Evolutionary conservation across 2,329 filamentous ascomycete species (phyloP), one percentile per base, ranked within the genome.

Genomic region (Cordyceps pruinosa): DNA sequence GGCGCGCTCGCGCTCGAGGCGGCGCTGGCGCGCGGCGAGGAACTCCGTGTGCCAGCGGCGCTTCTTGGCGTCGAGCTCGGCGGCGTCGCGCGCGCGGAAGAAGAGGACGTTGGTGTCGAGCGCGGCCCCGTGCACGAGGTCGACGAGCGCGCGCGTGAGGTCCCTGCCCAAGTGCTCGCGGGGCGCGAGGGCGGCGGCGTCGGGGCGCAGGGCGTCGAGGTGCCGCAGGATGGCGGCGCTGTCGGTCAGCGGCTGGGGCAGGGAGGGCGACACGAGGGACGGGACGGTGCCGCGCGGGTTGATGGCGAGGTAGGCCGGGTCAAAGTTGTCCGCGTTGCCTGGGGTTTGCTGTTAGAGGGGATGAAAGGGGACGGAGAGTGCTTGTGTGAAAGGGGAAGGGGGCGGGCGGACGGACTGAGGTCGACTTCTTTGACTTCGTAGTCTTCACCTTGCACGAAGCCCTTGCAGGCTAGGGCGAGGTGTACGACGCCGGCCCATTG

Each of bases 401-500:
- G 21, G 34, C 13, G 12, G 15, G 12, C 8, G 4, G 17, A 35
- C 56, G 8, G 35, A 61, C 60, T 50, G 4, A 62, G 39, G 13
- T 61, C 42, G 19, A 63, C 45, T n/a, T 61, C 59, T 26, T 61
- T 34, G 12, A 60, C 15, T 3, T 61, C 34, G 45, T 60, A 63
- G 15, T 63, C 60, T 28, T 21, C 12, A 12, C 48, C 55, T 39
- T 58, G 30, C 13, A 34, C 32, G 55, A 64, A 57, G 12, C 61
- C 59, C n/a, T 63, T 63, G 46, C 61, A 57, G 6, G 60, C 57
- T 19, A 64, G 19, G 26, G 61, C 58, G 37, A 63, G 61, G 46
- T 62, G 62, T 7, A 52, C 56, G 23, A 61, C 59, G 12, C 61
- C 61, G 8, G 60, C 61, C 62, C 61, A 64, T 41, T 64, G 61